Evolutionary conservation across 2,329 filamentous ascomycete species (phyloP), one percentile per base, ranked within the genome.

Genomic region (Colletotrichum incanum): DNA sequence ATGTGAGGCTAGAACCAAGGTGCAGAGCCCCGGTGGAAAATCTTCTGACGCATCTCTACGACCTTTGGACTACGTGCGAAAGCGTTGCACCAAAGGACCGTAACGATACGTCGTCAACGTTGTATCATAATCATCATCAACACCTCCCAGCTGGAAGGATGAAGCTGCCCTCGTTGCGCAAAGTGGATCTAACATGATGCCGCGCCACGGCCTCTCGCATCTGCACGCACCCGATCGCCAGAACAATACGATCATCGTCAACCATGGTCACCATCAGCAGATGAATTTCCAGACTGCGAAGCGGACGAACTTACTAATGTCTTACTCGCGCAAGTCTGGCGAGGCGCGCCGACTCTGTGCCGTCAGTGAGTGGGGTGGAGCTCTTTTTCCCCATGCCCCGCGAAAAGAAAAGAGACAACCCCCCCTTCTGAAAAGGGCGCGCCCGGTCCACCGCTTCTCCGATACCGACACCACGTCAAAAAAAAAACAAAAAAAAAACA

Each of bases 321-420:
- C 52, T 66, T 66, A 50, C 43, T 66, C 54, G 64, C 45, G 55
- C 34, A 60, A 0, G 49, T 43, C 20, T 31, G 45, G 11, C 26
- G 26, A 58, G 18, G 45, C 23, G 23, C 45, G 43, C 58, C 11
- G 34, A 26, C 45, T 49, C 28, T 63, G 20, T 58, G 26, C 66
- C 45, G 54, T 37, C 45, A 49, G 31, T 64, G 56, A 23, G 56
- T 28, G 47, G 47, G 34, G 65, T 59, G 69, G 65, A 41, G 65
- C 69, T 18, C 34, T 37, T n/a, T 16, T 45, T 58, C 69, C 69
- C 50, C 43, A 37, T 56, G 63, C 68, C 58, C 56, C 65, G 65
- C 31, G 26, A 45, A 55, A 63, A 55, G 28, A 45, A 56, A 26
- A 54, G 8, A 31, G 18, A 63, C 16, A 37, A 45, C 28, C 41